Base-by-base conservation (phyloP, 2,329 filamentous ascomycete species). In the Diaporthe sp. region DNA sequence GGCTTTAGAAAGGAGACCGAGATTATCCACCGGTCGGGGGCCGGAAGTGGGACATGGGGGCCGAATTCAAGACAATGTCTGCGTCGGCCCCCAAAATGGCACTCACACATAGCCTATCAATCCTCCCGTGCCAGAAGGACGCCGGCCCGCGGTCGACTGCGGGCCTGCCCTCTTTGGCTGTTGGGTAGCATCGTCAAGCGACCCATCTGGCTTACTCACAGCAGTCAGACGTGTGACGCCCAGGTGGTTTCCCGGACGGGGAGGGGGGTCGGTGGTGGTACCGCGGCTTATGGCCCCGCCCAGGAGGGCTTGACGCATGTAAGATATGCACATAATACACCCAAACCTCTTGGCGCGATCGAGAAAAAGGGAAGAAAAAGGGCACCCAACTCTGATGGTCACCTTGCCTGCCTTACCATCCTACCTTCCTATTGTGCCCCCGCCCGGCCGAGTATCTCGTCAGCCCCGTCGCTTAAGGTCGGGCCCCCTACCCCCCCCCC, bases 81-180 rank as follows among this genome's bases (percentile, higher is more conserved):
- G 42, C 44, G 22, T 68, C 74, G 70, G 70, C 68, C 74, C 74
- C 74, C 70, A 74, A 73, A 51, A 60, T 71, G 73, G n/a, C 57
- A 71, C 65, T 61, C 57, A 72, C 44, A 73, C 74, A 67, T 65
- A 74, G 74, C 63, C 71, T 76, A 76, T 76, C 74, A 76, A 76
- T 76, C 74, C 74, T 76, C 55, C 71, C 74, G 71, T 12, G 51
- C 55, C 10, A 57, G 34, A 55, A 55, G 6, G 55, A 76, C 20
- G 17, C 10, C 53, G 74, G 74, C 71, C 70, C 74, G 70, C 31
- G 37, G 25, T 68, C 15, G 53, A 68, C 28, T 47, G 72, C 37
- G 31, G 70, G 57, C 37, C 71, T 73, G 70, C 49, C 70, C 31
- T 63, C 28, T 73, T 58, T 25, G 60, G 70, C 31, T 25, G 44